Evolutionary conservation across 805 yeast species (phyloP), one percentile per base, ranked within the genome.

Genomic region (Candida jianshihensis): DNA sequence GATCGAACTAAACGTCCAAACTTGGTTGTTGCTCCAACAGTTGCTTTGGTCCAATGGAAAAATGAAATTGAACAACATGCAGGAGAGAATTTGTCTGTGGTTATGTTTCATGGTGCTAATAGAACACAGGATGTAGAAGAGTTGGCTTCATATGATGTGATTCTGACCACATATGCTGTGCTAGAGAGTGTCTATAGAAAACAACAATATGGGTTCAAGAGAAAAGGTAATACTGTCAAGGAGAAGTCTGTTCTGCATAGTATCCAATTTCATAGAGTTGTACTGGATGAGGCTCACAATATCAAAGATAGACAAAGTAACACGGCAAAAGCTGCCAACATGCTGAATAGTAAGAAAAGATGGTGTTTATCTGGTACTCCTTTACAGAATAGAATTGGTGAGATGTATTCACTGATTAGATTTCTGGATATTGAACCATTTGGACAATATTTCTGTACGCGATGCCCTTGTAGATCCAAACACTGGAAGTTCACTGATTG

Each of bases 351-450:
- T 9, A 65, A 76, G 35, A 85, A 87, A 49, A 63, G 95, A 45
- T 85, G 96, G 83, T 92, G 99, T 60, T 59, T 92, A 21, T 76
- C 95, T 4, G 99, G 99, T 48, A 92, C 99, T 0, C 98, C 99
- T 1, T 65, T 92, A 44, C 99, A 92, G 53, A 92, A 92, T 57
- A 70, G 97, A 43, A 89, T 92, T 53, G 98, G 98, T 30, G 99
- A 92, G 63, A 73, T 92, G 68, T 92, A 92, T 59, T 89, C 97
- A 1, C 63, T 92, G 54, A 81, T 92, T 39, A 68, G 97, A 50
- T 92, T 87, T 53, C 60, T 92, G 61, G 75, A 81, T 46, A 68
- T 90, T 26, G 75, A 77, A 33, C 99, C 99, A 9, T 89, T 87
- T 58, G 81, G 90, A 44, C 71, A 78, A 38, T 92, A 92, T 60